These are phyloP conservation scores for Aspergillus wentii DNA, from an alignment of 495 filamentous ascomycete genomes.

Conservation along the genomic window DNA sequence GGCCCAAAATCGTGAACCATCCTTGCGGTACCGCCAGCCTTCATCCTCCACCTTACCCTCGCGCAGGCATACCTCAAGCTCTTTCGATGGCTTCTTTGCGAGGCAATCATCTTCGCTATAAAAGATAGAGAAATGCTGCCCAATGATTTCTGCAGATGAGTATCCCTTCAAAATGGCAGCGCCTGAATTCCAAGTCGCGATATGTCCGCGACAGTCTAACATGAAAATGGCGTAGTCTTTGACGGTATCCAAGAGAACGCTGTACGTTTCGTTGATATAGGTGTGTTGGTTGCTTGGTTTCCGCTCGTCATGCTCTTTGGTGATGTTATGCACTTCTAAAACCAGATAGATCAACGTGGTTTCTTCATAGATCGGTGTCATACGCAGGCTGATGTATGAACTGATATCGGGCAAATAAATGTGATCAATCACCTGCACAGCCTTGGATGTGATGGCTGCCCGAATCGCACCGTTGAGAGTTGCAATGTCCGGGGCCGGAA, in stretches of 20 bases:
- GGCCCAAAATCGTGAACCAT: conserved; percentile 61
- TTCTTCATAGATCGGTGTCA: conserved; percentile 49
- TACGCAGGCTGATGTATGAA: conserved; percentile 34
- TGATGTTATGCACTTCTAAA: conserved; percentile 38
- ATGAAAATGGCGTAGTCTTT: conserved; percentile 68
- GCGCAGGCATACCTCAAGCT: conserved; percentile 52
- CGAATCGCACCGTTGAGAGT: conserved; percentile 38
- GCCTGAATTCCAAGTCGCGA: conserved; percentile 60
- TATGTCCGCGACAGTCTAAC: conserved; percentile 52
- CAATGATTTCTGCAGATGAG: conserved; percentile 50
- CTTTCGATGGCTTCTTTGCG: conserved; percentile 49
- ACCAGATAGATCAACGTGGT: conserved; percentile 39
- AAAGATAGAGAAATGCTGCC: conserved; percentile 59
- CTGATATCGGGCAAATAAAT: conserved; percentile 18
- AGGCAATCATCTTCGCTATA: conserved; percentile 52
- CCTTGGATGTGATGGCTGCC: conserved; percentile 35
- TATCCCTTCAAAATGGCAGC: conserved; percentile 59
- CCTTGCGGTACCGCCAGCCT: conserved; percentile 60
- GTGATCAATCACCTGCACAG: conserved; percentile 24
- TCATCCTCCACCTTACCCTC: conserved; percentile 61
- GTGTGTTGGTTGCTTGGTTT: conserved; percentile 30
- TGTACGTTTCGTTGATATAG: conserved; percentile 54
- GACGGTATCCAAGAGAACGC: conserved; percentile 58
- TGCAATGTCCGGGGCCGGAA: conserved; percentile 32
- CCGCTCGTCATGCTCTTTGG: conserved; percentile 11